Percentiles rank a stretch among this genome's conserved stretches.
Conservation (phyloP, 2,329 filamentous ascomycete genomes). For the Pseudogymnoascus sp. region DNA sequence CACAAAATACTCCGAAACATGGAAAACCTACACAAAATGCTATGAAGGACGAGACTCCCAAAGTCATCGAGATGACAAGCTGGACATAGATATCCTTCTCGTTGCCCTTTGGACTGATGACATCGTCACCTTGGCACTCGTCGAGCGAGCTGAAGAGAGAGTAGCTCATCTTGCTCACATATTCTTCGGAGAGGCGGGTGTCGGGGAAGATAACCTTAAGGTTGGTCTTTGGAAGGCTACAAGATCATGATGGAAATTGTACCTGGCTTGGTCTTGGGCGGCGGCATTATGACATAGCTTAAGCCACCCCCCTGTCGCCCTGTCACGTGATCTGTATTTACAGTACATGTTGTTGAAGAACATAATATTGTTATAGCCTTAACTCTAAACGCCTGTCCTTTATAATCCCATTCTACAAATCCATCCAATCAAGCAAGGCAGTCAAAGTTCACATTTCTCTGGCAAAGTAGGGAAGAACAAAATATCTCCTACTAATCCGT, state of each 20-base stretch:
- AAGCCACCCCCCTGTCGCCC: neutral
- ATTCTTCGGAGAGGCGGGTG: neutral
- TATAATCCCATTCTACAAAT: neutral
- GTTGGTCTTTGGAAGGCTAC: neutral
- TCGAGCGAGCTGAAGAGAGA: neutral
- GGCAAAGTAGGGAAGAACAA: neutral
- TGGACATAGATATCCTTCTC: slow-evolving; percentile 43
- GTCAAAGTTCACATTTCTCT: neutral
- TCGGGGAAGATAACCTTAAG: neutral
- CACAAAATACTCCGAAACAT: neutral
- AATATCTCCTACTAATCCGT: neutral
- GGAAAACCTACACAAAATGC: slow-evolving; percentile 59
- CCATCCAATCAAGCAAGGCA: neutral
- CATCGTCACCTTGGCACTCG: slow-evolving; percentile 5
- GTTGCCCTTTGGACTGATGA: slow-evolving; percentile 13
- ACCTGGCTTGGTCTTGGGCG: neutral
- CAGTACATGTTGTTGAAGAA: neutral
- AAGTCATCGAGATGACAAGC: slow-evolving; percentile 59
- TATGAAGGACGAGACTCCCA: slow-evolving; percentile 65
- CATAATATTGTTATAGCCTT: neutral
- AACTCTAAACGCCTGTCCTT: neutral
- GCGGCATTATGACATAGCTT: neutral
- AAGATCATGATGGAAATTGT: neutral
- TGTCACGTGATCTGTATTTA: neutral
- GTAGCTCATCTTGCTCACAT: neutral